Evolutionary conservation across 2,329 filamentous ascomycete genomes (phyloP).

Genomic region (Nigrospora sphaerica): DNA sequence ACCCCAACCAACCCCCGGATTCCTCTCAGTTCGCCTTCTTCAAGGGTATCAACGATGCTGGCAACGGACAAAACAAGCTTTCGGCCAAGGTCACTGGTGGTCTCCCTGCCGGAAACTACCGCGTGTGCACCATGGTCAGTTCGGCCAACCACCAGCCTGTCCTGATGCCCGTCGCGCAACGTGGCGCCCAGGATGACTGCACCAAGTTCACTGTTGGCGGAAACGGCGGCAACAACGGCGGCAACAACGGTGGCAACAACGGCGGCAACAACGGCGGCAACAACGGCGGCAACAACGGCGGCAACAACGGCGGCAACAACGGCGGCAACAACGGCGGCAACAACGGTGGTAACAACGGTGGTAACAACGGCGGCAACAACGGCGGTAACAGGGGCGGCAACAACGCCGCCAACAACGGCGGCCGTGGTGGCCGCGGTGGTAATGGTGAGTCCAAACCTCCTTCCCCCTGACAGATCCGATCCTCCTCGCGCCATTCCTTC

Average conservation of each 20-base stretch:
- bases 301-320: slow-evolving; percentile 6
- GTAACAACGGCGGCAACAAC: slow-evolving; percentile 9
- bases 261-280: slow-evolving; percentile 9
- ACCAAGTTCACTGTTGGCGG: slow-evolving; percentile 10
- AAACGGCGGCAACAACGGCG: slow-evolving; percentile 12
- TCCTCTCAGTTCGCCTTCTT: slow-evolving; percentile 52
- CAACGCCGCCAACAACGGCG: slow-evolving; percentile 8
- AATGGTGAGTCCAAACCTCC: not conserved
- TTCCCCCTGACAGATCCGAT: not conserved
- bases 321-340: slow-evolving; percentile 11
- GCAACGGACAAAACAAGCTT: slow-evolving; percentile 48
- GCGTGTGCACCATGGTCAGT: slow-evolving; percentile 56
- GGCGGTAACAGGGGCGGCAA: slow-evolving; percentile 15
- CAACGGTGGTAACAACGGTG: slow-evolving; percentile 12
- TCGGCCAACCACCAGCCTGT: slow-evolving; percentile 62
- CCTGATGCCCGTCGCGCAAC: slow-evolving; percentile 59
- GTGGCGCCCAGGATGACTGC: slow-evolving; percentile 56
- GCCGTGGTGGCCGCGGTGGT: not conserved
- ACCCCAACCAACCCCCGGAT: slow-evolving; percentile 44
- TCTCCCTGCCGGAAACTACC: slow-evolving; percentile 56
- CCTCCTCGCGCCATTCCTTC: not conserved
- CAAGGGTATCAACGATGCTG: slow-evolving; percentile 59
- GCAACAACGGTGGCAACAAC: slow-evolving; percentile 15
- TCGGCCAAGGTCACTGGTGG: slow-evolving; percentile 47
- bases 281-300: slow-evolving; percentile 7